Evolutionary conservation across 2,329 filamentous ascomycete genomes (phyloP), one percentile per base, ranked within the genome.

Genomic region (Ambrosiella beaveri): DNA sequence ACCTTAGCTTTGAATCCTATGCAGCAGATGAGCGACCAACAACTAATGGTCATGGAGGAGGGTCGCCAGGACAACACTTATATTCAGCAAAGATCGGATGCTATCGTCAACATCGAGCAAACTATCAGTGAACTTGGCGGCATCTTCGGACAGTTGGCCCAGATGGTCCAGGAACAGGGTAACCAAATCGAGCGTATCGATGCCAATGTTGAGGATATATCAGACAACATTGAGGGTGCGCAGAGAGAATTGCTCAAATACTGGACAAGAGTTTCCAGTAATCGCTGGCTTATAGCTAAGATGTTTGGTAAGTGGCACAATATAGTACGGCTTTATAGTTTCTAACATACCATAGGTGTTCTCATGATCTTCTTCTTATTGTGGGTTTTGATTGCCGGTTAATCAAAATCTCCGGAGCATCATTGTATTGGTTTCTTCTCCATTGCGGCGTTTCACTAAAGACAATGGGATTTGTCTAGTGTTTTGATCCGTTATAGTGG

Each of bases 171-270:
- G 58, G 91, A 98, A 69, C 93, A 98, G 72, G 88, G 87, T 62
- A 93, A 96, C 71, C 95, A 95, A 85, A 95, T 98, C 63, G 88
- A 97, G 71, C 79, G 91, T 54, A 96, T 96, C 66, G 91, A 97
- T 66, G 91, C 91, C 63, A 96, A 97, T 70, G 96, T 91, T 1
- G 93, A 98, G 67, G 90, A 96, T 65, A 88, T 98, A 5, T 91
- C 98, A 57, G 91, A 97, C 66, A 98, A 98, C 65, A 91, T 98
- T n/a, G 82, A 95, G 66, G 93, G 93, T 15, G 93, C 93, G 5
- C 93, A 98, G 68, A 79, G 90, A 62, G 91, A 98, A 71, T 69
- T 98, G 66, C 81, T 98, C 72, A 96, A 96, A 70, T 98, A 97
- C 71, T 98, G 93, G 91, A 85, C 82, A 36, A 79, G 90, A 45